Percentiles rank a stretch among this genome's conserved stretches.
Evolutionary conservation across 495 filamentous ascomycete genomes (phyloP).

Genomic region (Lasiosphaeriaceae sp.): DNA sequence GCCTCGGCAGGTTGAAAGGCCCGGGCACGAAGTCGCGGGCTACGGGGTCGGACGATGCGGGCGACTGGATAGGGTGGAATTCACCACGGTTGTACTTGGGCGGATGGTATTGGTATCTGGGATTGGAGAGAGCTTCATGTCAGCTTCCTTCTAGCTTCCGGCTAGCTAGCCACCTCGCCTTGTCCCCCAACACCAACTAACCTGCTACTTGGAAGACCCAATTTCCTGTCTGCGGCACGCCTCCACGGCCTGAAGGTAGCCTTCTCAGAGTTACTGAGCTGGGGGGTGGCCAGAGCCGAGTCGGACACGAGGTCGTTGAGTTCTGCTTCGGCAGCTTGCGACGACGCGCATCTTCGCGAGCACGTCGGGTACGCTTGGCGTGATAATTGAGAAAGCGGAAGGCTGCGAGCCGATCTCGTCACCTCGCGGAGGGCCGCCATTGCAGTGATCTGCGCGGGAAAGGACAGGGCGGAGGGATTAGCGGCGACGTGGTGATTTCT

Average conservation of each 20-base stretch:
- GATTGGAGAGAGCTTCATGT: not conserved
- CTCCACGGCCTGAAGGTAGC: slow-evolving; percentile 37
- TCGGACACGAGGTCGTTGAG: slow-evolving; percentile 38
- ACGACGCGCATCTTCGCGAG: slow-evolving; percentile 35
- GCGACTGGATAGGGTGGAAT: slow-evolving; percentile 85
- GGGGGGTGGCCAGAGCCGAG: slow-evolving; percentile 30
- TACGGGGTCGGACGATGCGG: slow-evolving; percentile 73
- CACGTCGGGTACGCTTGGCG: slow-evolving; percentile 19
- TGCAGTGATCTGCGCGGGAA: not conserved
- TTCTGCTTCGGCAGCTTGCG: slow-evolving; percentile 19
- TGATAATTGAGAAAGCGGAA: slow-evolving; percentile 24
- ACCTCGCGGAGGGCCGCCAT: slow-evolving; percentile 34
- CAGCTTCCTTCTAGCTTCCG: not conserved
- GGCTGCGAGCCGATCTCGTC: slow-evolving; percentile 23
- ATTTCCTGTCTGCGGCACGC: slow-evolving; percentile 39
- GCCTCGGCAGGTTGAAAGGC: slow-evolving; percentile 82
- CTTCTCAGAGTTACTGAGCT: slow-evolving; percentile 30
- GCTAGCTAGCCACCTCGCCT: not conserved
- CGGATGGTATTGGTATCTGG: slow-evolving; percentile 85
- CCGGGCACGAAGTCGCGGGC: slow-evolving; percentile 90
- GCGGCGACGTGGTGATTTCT: not conserved
- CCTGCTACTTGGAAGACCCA: slow-evolving; percentile 36
- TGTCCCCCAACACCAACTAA: slow-evolving; percentile 12
- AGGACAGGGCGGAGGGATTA: not conserved
- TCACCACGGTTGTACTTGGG: slow-evolving; percentile 93